A percentile compares a stretch with the other conserved stretches of the same genome.
These are phyloP conservation scores for Leishmania mexicana DNA, from an alignment of 208 protist species.

Conservation along the genomic window DNA sequence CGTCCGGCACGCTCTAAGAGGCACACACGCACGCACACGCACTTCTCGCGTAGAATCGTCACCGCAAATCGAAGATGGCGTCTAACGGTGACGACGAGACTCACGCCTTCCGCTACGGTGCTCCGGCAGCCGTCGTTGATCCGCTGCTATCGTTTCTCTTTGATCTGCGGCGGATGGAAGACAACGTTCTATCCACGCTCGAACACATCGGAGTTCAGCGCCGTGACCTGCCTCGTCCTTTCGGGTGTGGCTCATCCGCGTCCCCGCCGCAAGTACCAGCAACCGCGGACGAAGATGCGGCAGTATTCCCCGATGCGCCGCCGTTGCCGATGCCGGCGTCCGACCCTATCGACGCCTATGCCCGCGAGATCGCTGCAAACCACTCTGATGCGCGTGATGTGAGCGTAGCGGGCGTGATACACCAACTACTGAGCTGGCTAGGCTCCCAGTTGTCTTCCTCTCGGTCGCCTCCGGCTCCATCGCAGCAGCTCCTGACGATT, in stretches of 20 bases:
- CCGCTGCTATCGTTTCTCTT: slow-evolving; percentile 69
- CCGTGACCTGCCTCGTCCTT: slow-evolving; percentile 15
- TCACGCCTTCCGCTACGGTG: slow-evolving; percentile 43
- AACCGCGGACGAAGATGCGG: neutral
- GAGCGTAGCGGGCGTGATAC: slow-evolving; percentile 2
- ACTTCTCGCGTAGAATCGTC: neutral
- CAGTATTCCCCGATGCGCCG: neutral
- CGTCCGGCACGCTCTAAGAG: neutral
- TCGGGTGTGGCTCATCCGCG: neutral
- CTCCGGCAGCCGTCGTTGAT: slow-evolving; percentile 54
- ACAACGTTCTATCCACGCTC: slow-evolving; percentile 35
- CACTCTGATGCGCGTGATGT: neutral
- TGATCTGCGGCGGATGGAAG: slow-evolving; percentile 56
- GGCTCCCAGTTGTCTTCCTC: slow-evolving; percentile 8
- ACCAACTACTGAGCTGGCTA: slow-evolving; percentile 29
- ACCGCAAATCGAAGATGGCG: neutral
- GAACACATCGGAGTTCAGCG: slow-evolving; percentile 37
- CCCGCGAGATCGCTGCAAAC: neutral
- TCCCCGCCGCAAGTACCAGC: neutral
- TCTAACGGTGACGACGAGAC: neutral
- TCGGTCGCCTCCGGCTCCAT: neutral
- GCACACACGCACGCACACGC: neutral
- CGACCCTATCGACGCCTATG: slow-evolving; percentile 11
- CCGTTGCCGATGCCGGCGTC: neutral
- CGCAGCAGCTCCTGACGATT: slow-evolving; percentile 21